phyloP scores from a whole-genome alignment of 257 asterid genomes.

The Fraxinus quadrangulata region DNA sequence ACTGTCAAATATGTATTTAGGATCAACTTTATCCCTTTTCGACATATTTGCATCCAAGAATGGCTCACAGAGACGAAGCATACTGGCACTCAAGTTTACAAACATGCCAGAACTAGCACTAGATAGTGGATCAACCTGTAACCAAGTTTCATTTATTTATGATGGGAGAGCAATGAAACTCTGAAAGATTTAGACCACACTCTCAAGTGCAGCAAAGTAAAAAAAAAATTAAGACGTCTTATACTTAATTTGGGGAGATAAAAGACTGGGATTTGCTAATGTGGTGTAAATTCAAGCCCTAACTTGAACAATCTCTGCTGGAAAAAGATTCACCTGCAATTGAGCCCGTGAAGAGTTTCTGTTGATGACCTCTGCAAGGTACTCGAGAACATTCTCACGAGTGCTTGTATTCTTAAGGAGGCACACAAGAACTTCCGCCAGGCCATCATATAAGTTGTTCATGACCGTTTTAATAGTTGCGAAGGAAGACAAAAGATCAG shows the following conservation, averaged over 20 bases:
- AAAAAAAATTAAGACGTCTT: conserved; percentile 10
- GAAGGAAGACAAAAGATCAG: conserved; percentile 90
- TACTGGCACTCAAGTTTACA: conserved; percentile 86
- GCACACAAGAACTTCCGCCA: conserved; percentile 71
- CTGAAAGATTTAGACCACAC: background rate
- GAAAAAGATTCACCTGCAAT: conserved; percentile 57
- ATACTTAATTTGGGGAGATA: background rate
- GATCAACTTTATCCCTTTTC: conserved; percentile 87
- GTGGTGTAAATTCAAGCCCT: background rate
- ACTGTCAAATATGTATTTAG: conserved; percentile 67
- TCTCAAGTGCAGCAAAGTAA: conserved; percentile 18
- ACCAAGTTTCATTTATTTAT: conserved; percentile 20
- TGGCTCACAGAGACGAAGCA: conserved; percentile 93
- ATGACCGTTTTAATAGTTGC: conserved; percentile 84
- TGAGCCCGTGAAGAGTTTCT: conserved; percentile 88
- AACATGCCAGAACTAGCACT: conserved; percentile 99
- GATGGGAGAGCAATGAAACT: conserved; percentile 5
- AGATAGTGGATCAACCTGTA: conserved; percentile 84
- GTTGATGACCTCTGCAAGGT: conserved; percentile 84
- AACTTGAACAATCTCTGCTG: background rate
- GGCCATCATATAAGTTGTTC: conserved; percentile 78
- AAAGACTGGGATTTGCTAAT: background rate
- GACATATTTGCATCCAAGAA: conserved; percentile 84
- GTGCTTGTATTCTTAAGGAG: conserved; percentile 78
- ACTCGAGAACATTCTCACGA: conserved; percentile 84